Percentiles rank a stretch among this genome's conserved stretches.
Conservation (phyloP, 345 rosid species). For the Physaria fendleri region DNA sequence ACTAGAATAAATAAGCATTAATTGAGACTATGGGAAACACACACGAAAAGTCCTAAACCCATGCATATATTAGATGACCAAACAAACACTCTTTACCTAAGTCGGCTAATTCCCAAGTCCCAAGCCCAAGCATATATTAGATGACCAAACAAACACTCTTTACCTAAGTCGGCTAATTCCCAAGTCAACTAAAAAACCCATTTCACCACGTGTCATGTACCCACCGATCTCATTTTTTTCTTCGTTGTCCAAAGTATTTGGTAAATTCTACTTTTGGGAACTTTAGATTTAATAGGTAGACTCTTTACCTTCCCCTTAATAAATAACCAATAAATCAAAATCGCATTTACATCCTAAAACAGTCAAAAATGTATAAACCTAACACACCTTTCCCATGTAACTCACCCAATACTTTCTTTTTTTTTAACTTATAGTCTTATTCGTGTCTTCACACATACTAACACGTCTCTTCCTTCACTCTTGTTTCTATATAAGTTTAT, state of each 20-base stretch:
- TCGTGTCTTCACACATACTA: slow-evolving; percentile 21
- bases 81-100: slow-evolving; percentile 23
- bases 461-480: slow-evolving; percentile 26
- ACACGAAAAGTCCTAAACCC: slow-evolving; percentile 20
- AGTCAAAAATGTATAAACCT: slow-evolving; percentile 31
- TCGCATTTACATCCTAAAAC: slow-evolving; percentile 30
- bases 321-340: slow-evolving; percentile 17
- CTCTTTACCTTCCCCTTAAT: slow-evolving; percentile 21
- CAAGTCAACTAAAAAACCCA: slow-evolving; percentile 15
- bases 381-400: slow-evolving; percentile 34
- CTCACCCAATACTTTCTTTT: not conserved
- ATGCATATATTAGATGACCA: slow-evolving; percentile 27
- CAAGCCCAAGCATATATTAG: slow-evolving; percentile 21
- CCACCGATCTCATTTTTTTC: not conserved
- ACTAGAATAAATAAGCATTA: not conserved
- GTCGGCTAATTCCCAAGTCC: slow-evolving; percentile 8
- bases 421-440: slow-evolving; percentile 2
- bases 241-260: not conserved
- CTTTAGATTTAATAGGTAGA: slow-evolving; percentile 12
- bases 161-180: slow-evolving; percentile 11
- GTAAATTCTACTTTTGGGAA: slow-evolving; percentile 23
- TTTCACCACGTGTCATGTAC: slow-evolving; percentile 6
- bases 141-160: slow-evolving; percentile 25
- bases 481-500: slow-evolving; percentile 14
- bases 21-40: slow-evolving; percentile 15